A percentile compares a stretch with the other conserved stretches of the same genome.
These are phyloP conservation scores for Colletotrichum endophyticum DNA, from an alignment of 2,329 filamentous ascomycete genomes.

Conservation along the genomic window DNA sequence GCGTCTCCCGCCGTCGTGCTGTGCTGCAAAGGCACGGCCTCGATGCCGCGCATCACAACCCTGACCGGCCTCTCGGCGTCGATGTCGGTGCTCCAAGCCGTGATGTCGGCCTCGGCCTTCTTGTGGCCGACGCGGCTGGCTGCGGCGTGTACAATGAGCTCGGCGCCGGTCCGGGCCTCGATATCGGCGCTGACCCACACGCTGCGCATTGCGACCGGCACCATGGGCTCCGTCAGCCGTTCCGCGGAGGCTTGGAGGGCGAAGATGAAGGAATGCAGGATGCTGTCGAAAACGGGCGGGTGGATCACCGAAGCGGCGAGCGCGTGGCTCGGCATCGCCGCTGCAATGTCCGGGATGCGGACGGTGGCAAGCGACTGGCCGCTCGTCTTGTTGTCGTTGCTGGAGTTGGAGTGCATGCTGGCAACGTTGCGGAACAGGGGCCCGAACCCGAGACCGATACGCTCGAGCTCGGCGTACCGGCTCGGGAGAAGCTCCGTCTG, in stretches of 20 bases:
- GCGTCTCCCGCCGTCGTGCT: neutral
- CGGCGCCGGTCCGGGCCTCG: neutral
- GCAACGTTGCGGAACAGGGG: neutral
- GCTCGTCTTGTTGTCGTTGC: neutral
- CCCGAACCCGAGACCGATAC: neutral
- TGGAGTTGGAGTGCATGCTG: neutral
- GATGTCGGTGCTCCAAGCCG: neutral
- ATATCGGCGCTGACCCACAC: neutral
- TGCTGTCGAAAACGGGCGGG: slow-evolving; percentile 34
- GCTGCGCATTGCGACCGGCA: neutral
- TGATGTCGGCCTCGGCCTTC: neutral
- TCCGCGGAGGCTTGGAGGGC: neutral
- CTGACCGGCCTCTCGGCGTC: neutral
- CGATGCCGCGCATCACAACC: neutral
- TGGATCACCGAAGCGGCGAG: slow-evolving; percentile 28
- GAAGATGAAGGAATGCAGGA: slow-evolving; percentile 8
- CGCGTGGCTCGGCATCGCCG: slow-evolving; percentile 25
- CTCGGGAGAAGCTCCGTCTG: neutral
- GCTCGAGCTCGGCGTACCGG: neutral
- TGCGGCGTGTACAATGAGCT: neutral
- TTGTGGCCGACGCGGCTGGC: neutral
- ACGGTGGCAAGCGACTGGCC: neutral
- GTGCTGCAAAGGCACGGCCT: neutral
- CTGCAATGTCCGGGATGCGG: slow-evolving; percentile 15
- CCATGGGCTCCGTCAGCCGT: neutral